These are phyloP conservation scores for Fusarium sterilihyphosum DNA, from an alignment of 2,329 filamentous ascomycete genomes.

Conservation along the genomic window DNA sequence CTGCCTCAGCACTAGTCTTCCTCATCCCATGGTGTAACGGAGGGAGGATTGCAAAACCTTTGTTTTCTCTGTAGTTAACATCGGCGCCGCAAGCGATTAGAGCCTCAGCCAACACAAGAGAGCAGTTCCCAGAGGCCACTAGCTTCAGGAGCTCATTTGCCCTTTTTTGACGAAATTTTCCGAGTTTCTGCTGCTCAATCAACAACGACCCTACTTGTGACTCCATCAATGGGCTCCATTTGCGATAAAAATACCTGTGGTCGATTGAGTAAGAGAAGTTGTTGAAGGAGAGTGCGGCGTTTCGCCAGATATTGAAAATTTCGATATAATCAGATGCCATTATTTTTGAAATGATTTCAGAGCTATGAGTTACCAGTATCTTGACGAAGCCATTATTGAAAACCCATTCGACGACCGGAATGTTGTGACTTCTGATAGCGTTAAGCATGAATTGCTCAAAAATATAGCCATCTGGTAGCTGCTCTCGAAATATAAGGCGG, in stretches of 20 bases:
- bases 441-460: too few species aligned
- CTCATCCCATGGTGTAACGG: accelerated
- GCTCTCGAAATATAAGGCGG: not conserved
- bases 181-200: not conserved
- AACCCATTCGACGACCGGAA: not conserved
- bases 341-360: not conserved
- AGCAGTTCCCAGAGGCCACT: not conserved
- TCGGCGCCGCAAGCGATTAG: not conserved
- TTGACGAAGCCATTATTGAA: too few species aligned
- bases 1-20: not conserved
- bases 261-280: accelerated
- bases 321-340: not conserved
- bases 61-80: not conserved
- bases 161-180: accelerated
- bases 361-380: too few species aligned
- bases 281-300: accelerated
- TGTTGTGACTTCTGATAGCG: accelerated
- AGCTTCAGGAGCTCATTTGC: accelerated
- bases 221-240: not conserved
- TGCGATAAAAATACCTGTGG: not conserved
- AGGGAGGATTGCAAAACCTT: accelerated
- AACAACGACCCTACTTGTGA: not conserved
- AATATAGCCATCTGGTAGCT: too few species aligned
- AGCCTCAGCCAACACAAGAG: not conserved
- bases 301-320: not conserved